Conservation (phyloP, 140 eudicot species). For the Eryngium alpinum region DNA sequence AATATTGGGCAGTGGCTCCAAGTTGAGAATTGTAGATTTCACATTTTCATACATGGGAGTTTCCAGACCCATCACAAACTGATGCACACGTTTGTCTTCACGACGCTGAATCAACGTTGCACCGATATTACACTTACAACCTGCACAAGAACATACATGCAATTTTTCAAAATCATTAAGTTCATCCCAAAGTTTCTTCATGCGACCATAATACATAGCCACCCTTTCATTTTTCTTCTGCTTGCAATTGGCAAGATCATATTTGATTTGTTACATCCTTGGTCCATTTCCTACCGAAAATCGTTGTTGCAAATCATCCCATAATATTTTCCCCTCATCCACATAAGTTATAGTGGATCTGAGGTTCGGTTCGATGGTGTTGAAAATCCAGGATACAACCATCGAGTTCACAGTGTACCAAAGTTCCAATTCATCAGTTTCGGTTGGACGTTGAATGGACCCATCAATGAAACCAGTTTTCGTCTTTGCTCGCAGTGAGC, state of each 20-base stretch:
- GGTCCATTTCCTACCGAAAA: background rate
- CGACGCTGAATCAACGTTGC: background rate
- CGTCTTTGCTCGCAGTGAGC: background rate
- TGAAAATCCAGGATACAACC: too few relatives aligned
- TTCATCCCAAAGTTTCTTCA: background rate
- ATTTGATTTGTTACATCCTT: background rate
- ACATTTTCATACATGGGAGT: background rate
- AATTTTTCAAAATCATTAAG: background rate
- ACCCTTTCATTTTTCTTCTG: background rate
- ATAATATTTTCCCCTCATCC: background rate
- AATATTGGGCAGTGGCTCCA: background rate
- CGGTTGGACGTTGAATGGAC: background rate
- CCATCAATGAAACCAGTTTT: background rate
- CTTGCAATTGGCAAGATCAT: background rate
- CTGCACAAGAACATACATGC: background rate
- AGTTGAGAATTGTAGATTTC: background rate
- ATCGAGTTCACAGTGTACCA: background rate
- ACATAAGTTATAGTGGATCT: background rate
- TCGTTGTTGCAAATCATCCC: background rate
- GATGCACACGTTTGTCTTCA: background rate
- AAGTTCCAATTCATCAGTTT: background rate
- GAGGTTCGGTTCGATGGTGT: background rate
- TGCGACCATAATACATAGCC: background rate
- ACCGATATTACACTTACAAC: background rate
- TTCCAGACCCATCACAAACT: background rate